These are phyloP conservation scores for Rhodamnia argentea DNA, from an alignment of 345 rosid genomes.

Conservation along the genomic window DNA sequence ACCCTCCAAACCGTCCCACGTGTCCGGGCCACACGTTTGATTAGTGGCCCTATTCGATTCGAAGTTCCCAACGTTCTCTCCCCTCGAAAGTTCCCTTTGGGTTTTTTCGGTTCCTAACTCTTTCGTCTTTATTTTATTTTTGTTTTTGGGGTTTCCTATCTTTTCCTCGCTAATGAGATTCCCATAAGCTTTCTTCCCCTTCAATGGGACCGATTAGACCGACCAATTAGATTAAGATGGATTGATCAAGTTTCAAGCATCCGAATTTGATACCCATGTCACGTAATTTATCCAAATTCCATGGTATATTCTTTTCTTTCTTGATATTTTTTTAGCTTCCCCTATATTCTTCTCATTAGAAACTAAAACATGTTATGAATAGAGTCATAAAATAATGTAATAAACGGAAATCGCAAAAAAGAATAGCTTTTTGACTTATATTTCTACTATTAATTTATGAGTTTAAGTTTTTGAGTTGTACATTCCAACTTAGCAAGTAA, in stretches of 20 bases:
- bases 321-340: not conserved
- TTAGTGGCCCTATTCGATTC: not conserved
- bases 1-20: conserved; percentile 1
- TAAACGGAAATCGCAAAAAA: no score
- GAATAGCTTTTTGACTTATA: no score
- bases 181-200: no score
- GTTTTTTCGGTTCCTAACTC: not conserved
- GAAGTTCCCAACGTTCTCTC: not conserved
- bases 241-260: not conserved
- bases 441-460: not conserved
- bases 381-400: not conserved
- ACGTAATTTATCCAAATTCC: not conserved
- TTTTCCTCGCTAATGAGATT: no score
- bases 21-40: conserved; percentile 6
- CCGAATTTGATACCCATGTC: not conserved
- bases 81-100: not conserved
- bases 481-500: no score
- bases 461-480: no score
- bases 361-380: not conserved
- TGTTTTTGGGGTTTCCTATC: no score
- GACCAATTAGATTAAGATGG: not conserved
- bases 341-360: not conserved
- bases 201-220: not conserved
- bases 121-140: not conserved
- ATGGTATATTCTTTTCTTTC: not conserved